Base-by-base conservation (phyloP, 257 asterid species). In the Parsonsia alboflavescens region DNA sequence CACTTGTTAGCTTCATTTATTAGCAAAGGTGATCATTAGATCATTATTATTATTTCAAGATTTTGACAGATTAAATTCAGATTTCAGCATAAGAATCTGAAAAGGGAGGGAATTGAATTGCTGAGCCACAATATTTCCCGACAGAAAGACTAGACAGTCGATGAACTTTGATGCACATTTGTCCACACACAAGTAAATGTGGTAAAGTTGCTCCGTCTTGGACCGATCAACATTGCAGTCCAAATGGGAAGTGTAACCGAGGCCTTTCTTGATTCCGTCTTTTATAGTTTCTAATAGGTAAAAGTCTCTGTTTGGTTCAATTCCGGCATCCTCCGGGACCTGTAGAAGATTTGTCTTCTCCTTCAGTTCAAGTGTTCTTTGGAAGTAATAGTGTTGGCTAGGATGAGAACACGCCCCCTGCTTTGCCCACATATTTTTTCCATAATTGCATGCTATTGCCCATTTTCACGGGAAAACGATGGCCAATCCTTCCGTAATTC, bases 351-450 rank as follows among this genome's bases (percentile, higher is more conserved):
- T 86, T 49, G 92, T 76, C 50, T 81, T 85, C 7, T 76, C 59
- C 79, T 87, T 91, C 52, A 91, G 80, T 58, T 82, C 72, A 13
- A 93, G 96, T 7, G 95, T 95, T 5, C 83, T 28, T 65, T 87
- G 72, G 48, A 93, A 93, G 71, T 93, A 93, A 10, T 59, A 5
- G 50, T 54, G 96, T 41, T 86, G 80, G 49, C 77, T 78, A 5
- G 91, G 86, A 10, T 79, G 50, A 1, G 93, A 82, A 79, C 98
- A 91, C 1, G 98, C 89, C 7, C 98, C 98, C 24, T 91, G 98
- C 30, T 93, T 93, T 15, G 64, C 76, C 98, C 98, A 93, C 77
- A 91, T 97, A 39, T n/a, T 93, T 97, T 0, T 75, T 79, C 97
- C 98, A 93, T 39, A 93, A 91, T 50, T 39, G 79, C 4, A 84